Base-by-base conservation (phyloP, 2,329 filamentous ascomycete species). In the Pleoardoris graminearum region DNA sequence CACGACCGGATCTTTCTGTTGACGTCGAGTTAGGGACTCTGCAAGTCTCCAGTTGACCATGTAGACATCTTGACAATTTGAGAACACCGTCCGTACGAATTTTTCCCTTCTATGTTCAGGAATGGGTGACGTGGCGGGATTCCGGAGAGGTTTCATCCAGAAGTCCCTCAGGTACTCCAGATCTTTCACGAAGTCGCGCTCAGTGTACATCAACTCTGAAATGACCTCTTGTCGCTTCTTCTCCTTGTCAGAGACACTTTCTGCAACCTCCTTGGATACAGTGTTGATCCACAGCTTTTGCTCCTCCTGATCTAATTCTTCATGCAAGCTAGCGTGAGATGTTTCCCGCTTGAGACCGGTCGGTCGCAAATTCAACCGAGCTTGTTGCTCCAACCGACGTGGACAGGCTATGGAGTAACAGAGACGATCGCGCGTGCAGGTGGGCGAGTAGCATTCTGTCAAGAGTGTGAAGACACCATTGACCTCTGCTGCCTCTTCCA, bases 201-300 rank as follows among this genome's bases (percentile, higher is more conserved):
- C 94, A 0, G 94, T 99, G 76, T 99, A 99, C 85, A 95, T 97
- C 57, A 97, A 87, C 73, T 99, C 94, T 5, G 93, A 97, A 54
- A 99, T 97, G 63, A 99, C 90, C 70, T 99, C 94, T 71, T 99
- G 94, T 38, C 94, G 85, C 79, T 97, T 97, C 85, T 96, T 95
- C 74, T 99, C 94, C 61, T 84, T 85, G 62, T 99, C 94, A 44
- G 86, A 86, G 25, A 97, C 87, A 68, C 87, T 90, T 63, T 97
- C 92, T 0, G 92, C 91, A 51, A 99, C 81, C 72, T 97, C 94
- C 73, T 96, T 94, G 0, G 92, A 90, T 30, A 99, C 94, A 12
- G 92, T 96, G 73, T 97, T 97, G 75, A 99, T 99, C 94, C 94
- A 99, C 32, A 99, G 82, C 75, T 97, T 97, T 77, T 97, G 94